These are phyloP conservation scores for Backusella tuberculispora DNA, from an alignment of 192 early-diverging fungal species.

Conservation along the genomic window DNA sequence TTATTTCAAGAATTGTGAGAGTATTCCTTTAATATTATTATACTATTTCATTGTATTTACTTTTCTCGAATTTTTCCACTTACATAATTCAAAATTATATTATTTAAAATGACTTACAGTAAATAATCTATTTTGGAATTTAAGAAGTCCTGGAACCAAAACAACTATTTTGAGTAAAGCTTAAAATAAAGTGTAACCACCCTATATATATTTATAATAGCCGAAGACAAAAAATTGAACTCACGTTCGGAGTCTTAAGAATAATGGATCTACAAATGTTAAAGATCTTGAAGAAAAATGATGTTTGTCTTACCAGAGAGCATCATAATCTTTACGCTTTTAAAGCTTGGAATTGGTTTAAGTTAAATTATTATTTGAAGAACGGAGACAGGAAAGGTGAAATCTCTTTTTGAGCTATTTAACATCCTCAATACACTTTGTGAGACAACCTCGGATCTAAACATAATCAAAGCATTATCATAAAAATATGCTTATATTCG, in stretches of 20 bases:
- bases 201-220: background rate
- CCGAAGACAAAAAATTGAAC: background rate
- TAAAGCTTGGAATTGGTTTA: background rate
- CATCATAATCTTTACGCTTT: background rate
- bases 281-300: background rate
- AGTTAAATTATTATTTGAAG: background rate
- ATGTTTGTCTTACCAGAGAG: background rate
- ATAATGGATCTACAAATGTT: background rate
- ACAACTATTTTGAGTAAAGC: background rate
- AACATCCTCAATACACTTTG: background rate
- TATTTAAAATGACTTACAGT: background rate
- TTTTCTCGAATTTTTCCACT: background rate
- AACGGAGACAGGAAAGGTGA: background rate
- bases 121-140: constrained; percentile 7
- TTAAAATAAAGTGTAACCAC: constrained; percentile 8
- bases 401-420: background rate
- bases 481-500: background rate
- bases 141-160: constrained; percentile 7
- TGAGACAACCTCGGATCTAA: constrained; percentile 5
- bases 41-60: too few species aligned
- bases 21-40: too few species aligned
- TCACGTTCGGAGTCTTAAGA: background rate
- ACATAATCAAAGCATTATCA: background rate
- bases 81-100: background rate
- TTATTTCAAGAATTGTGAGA: too few species aligned